Conservation (phyloP, 306 rosid species). For the Cercis canadensis region DNA sequence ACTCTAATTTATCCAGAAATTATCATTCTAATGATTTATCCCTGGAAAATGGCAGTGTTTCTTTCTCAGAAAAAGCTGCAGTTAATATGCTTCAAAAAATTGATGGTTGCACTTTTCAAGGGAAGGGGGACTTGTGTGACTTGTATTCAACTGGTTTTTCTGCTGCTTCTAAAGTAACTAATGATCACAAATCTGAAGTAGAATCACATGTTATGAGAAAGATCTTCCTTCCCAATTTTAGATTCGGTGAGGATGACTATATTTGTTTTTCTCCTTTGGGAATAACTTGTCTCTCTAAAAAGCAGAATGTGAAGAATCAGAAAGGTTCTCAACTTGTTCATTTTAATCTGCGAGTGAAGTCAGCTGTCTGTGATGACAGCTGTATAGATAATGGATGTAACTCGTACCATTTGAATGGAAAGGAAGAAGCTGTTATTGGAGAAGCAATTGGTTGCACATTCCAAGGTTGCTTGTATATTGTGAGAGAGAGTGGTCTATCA, state of each 20-base stretch:
- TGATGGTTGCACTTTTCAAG: slow-evolving; percentile 41
- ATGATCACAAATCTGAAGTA: slow-evolving; percentile 49
- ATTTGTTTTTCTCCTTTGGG: slow-evolving; percentile 84
- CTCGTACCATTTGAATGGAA: slow-evolving; percentile 47
- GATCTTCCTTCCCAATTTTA: slow-evolving; percentile 64
- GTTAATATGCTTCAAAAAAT: slow-evolving; percentile 43
- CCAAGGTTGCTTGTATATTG: slow-evolving; percentile 81
- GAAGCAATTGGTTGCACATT: slow-evolving; percentile 88
- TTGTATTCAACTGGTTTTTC: slow-evolving; percentile 62
- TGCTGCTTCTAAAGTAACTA: slow-evolving; percentile 47
- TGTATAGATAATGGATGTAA: slow-evolving; percentile 50
- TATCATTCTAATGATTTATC: slow-evolving; percentile 37
- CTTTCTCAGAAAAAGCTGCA: slow-evolving; percentile 42
- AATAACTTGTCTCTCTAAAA: slow-evolving; percentile 69
- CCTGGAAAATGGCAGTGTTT: slow-evolving; percentile 38
- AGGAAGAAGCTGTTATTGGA: slow-evolving; percentile 63
- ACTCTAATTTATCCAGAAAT: slow-evolving; percentile 43
- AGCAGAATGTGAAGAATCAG: slow-evolving; percentile 44
- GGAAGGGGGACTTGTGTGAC: slow-evolving; percentile 44
- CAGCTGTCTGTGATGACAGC: slow-evolving; percentile 65
- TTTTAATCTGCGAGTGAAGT: slow-evolving; percentile 60
- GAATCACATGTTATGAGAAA: slow-evolving; percentile 63
- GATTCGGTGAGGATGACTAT: slow-evolving; percentile 62
- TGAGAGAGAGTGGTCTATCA: slow-evolving; percentile 77
- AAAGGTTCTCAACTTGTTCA: slow-evolving; percentile 68